A percentile compares a stretch with the other conserved stretches of the same genome.
Conservation (phyloP, 208 protist genomes). For the Leishmania arabica region DNA sequence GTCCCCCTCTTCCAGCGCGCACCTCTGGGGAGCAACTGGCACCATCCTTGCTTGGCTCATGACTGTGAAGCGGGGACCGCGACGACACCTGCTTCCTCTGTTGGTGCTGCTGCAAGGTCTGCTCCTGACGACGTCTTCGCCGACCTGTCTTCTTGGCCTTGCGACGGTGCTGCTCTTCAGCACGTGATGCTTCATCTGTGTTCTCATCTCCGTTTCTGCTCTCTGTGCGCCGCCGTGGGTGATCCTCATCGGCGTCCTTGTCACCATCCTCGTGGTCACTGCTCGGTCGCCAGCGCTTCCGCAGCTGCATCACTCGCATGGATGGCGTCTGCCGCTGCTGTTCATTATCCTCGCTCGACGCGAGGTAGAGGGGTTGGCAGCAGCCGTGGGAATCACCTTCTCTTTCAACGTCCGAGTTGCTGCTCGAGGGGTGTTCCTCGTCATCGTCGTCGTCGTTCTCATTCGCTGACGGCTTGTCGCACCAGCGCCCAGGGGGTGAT, state of each 20-base stretch:
- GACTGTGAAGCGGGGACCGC: slow-evolving; percentile 2
- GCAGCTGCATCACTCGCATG: neutral
- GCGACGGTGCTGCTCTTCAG: slow-evolving; percentile 8
- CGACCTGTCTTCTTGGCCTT: slow-evolving; percentile 28
- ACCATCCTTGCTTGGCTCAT: slow-evolving; percentile 1
- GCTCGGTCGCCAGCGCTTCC: neutral
- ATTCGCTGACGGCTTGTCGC: neutral
- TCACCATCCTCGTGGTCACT: neutral
- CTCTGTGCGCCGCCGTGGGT: neutral
- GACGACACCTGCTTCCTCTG: slow-evolving; percentile 4
- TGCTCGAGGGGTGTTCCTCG: neutral
- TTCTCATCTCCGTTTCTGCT: slow-evolving; percentile 1
- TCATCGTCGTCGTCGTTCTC: neutral
- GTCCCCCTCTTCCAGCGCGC: neutral
- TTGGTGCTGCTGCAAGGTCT: slow-evolving; percentile 7
- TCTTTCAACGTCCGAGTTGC: neutral
- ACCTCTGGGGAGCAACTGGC: slow-evolving; percentile 15
- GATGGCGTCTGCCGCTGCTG: neutral
- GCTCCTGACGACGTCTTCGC: slow-evolving; percentile 23
- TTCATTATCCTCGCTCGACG: slow-evolving; percentile 10
- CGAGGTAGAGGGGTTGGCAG: neutral
- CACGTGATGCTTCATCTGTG: neutral
- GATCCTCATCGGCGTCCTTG: neutral
- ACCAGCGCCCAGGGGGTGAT: neutral
- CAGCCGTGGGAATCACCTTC: neutral